A percentile compares a stretch with the other conserved stretches of the same genome.
Evolutionary conservation across 202 grass and related monocot genomes (phyloP).

Genomic region (Eragrostis tef): DNA sequence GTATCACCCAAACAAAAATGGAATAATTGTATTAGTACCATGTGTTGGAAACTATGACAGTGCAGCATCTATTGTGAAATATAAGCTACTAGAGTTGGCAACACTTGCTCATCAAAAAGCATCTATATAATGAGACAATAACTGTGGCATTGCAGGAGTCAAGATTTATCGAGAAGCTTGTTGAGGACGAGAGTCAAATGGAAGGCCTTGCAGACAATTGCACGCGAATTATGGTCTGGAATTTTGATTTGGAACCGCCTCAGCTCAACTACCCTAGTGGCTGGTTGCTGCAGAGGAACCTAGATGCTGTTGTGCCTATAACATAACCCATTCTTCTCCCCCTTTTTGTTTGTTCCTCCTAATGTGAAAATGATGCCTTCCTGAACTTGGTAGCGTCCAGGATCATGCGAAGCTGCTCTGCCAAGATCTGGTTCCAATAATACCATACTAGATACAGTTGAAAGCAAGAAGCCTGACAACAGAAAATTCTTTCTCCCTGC

Average conservation of each 20-base stretch:
- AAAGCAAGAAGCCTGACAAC: slow-evolving; percentile 61
- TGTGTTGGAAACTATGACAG: background rate
- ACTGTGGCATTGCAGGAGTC: slow-evolving; percentile 64
- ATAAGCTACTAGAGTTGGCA: background rate
- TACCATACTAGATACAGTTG: slow-evolving; percentile 55
- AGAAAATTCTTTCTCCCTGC: slow-evolving; percentile 39
- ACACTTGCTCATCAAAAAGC: background rate
- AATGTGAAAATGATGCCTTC: slow-evolving; percentile 57
- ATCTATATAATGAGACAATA: slow-evolving; percentile 34
- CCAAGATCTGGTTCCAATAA: slow-evolving; percentile 53
- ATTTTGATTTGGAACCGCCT: slow-evolving; percentile 62
- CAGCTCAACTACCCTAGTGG: slow-evolving; percentile 64
- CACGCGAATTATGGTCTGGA: slow-evolving; percentile 80
- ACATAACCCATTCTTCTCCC: slow-evolving; percentile 52
- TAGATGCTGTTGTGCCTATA: slow-evolving; percentile 58
- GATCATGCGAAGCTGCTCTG: slow-evolving; percentile 68
- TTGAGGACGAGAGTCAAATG: slow-evolving; percentile 92
- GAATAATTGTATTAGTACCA: background rate
- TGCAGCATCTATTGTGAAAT: slow-evolving; percentile 16
- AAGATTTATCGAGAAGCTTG: slow-evolving; percentile 80
- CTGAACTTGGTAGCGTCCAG: slow-evolving; percentile 66
- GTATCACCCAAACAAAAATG: background rate
- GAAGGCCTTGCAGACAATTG: slow-evolving; percentile 86
- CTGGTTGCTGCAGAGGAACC: slow-evolving; percentile 70
- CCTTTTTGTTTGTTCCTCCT: slow-evolving; percentile 54